Base-by-base conservation (phyloP, 306 rosid genomes). In the Phaseolus lunatus region DNA sequence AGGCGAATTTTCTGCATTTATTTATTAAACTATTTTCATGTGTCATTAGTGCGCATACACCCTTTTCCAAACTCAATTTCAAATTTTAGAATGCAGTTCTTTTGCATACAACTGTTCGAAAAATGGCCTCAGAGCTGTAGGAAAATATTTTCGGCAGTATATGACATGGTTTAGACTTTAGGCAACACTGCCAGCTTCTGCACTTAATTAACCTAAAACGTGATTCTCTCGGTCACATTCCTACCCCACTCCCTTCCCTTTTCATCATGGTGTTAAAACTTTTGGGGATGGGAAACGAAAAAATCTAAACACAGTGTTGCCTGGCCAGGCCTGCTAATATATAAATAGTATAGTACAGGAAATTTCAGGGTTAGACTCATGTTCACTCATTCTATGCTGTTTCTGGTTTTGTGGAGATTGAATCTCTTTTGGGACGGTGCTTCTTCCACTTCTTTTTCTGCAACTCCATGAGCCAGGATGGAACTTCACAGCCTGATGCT, bases 381-480 rank as follows among this genome's bases (percentile, higher is more conserved):
- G 50, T 39, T 70, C 58, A 14, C 57, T 18, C 61, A 61, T 59
- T 45, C 47, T 63, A 44, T 56, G 66, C 49, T 74, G 73, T 76
- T 76, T 85, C 85, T 0, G 93, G 90, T 82, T 83, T 82, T 37
- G 93, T 87, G 47, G 92, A 86, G 75, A 95, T 90, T 5, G 92
- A 80, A 4, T 86, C 93, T 90, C 97, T 88, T 79, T 66, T 82
- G 2, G 98, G 97, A 9, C 97, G 84, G 71, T 95, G 99, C 70
- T 88, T 90, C 87, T 79, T 95, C 97, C 99, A 92, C 88, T 88
- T 95, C 89, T 83, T 84, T 84, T 95, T 92, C 52, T 45, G 92
- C 73, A 90, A 80, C 41, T 81, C 89, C 77, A 83, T 52, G 78
- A 86, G 77, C 91, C 92, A 92, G 35, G 97, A 82, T 5, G 99